Conservation (phyloP, 305 asterid genomes). For the Solanum hybrid region DNA sequence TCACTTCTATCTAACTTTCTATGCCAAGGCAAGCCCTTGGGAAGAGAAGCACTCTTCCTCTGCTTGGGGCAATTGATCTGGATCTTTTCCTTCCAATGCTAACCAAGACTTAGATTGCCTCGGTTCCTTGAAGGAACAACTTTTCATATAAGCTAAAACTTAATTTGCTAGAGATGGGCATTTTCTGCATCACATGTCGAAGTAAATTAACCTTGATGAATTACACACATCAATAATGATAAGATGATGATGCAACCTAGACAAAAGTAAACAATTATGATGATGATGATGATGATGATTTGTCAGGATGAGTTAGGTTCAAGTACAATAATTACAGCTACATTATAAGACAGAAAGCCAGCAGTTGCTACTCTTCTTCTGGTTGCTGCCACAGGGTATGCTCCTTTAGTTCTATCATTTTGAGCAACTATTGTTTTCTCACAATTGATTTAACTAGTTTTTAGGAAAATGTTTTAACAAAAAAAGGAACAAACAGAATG, state of each 20-base stretch:
- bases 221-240: neutral
- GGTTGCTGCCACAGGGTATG: neutral
- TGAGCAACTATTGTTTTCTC: neutral
- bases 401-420: neutral
- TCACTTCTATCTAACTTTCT: neutral
- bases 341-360: neutral
- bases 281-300: neutral
- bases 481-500: neutral
- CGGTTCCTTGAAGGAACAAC: neutral
- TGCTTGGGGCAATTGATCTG: neutral
- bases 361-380: neutral
- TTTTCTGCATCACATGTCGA: neutral
- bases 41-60: neutral
- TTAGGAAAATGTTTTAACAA: neutral
- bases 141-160: neutral
- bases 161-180: neutral
- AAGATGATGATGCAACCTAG: neutral
- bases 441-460: neutral
- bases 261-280: neutral
- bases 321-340: neutral
- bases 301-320: neutral
- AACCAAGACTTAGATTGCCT: neutral
- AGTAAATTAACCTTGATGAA: neutral
- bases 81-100: neutral
- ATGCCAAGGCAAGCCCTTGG: neutral